Evolutionary conservation across 139 green algal species (phyloP), one percentile per base, ranked within the genome.

Genomic region (Volvox africanus): DNA sequence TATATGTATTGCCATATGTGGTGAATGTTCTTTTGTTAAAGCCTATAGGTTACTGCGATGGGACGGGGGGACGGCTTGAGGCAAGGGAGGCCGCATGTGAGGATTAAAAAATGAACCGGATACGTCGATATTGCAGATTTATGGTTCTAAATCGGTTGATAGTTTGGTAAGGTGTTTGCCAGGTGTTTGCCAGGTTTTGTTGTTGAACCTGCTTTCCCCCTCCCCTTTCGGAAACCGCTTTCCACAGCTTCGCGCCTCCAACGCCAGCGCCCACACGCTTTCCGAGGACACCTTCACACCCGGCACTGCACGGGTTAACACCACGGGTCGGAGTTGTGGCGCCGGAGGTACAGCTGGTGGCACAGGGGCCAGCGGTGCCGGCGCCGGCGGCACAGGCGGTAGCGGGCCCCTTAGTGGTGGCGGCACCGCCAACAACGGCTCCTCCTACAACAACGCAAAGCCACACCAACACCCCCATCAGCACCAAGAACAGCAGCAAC

Each of bases 381-480:
- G 67, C 83, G 83, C 36, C 67, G 83, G 83, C 67, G 67, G 36
- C 83, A n/a, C 24, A 14, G 67, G 67, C 67, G 67, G 67, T 65
- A 65, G 62, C 82, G 83, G 44, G 61, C 24, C 18, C 20, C 75
- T 68, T 17, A 68, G 19, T 80, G 73, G 61, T 76, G 80, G 88
- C 78, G 80, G 86, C 86, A 73, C 32, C 33, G 61, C 22, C 67
- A 44, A 80, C 75, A 62, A 80, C 87, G 78, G 87, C 76, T 77
- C 67, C 18, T 84, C 78, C 18, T 84, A 84, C 78, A 62, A 68
- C 67, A 33, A 71, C 75, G 20, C 19, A 35, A 84, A 50, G 22
- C 69, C 20, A 33, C 78, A 84, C 78, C 78, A 61, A 32, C 77
- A 65, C 35, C 33, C n/a, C n/a, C n/a, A n/a, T n/a, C n/a, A 55